Base-by-base conservation (phyloP, 768 basidiomycete genomes). In the Postia placenta region DNA sequence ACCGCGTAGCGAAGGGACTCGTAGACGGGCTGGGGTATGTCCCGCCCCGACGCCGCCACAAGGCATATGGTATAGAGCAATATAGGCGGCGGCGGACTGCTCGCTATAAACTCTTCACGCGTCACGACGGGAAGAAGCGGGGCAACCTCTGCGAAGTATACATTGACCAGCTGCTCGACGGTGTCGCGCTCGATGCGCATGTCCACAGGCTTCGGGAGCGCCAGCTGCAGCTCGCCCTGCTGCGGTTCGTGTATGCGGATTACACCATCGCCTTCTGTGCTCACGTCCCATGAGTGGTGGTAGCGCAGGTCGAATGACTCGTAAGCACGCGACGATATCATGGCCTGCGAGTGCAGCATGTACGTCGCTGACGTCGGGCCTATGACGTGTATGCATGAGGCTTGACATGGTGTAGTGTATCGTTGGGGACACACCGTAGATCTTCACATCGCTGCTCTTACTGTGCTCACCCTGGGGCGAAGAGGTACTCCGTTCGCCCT, bases 11-110 rank as follows among this genome's bases (percentile, higher is more conserved):
- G 81, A 49, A 99, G 84, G 2, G 85, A 83, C 57, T 95, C 88
- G 57, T 98, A 96, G n/a, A 94, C 77, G 45, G 76, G 72, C 56
- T 89, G 83, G 2, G 92, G 86, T 4, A 90, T 83, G 51, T 89
- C 84, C 42, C 94, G 79, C 47, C 87, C 78, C 25, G 92, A 83
- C 14, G 90, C 88, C 17, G 94, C 90, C 36, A 97, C 84, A 25
- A 92, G 83, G 66, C 93, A 97, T 68, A 98, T 93, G 30, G 91
- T 85, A 66, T 97, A 97, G 19, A 98, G 76, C 49, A 98, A 68
- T 20, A 99, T 74, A 3, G 87, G 83, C 2, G 92, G 79, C 0
- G 85, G 87, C 12, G 80, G 81, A 19, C 80, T 75, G 43, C 65
- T 79, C 30, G 84, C 76, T 53, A 96, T 71, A 61, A 99, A 97